A percentile compares a stretch with the other conserved stretches of the same genome.
These are phyloP conservation scores for Aspergillus avenaceus DNA, from an alignment of 495 filamentous ascomycete species.

Conservation along the genomic window DNA sequence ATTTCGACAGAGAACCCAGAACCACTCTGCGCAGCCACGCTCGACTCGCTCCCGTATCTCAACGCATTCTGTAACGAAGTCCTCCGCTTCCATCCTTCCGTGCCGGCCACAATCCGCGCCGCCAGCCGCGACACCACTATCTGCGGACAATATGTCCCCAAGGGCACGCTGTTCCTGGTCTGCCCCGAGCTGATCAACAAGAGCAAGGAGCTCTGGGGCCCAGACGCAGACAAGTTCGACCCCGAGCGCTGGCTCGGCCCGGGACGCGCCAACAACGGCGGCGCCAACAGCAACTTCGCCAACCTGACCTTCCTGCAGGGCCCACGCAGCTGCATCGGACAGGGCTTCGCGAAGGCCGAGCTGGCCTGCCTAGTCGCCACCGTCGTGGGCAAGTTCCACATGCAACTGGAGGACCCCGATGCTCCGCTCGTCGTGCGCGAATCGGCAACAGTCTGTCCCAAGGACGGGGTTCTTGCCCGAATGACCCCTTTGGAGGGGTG, in stretches of 20 bases:
- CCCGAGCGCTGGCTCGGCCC: slow-evolving; percentile 73
- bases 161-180: slow-evolving; percentile 49
- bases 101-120: slow-evolving; percentile 60
- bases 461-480: slow-evolving; percentile 58
- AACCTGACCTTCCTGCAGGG: slow-evolving; percentile 85
- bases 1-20: slow-evolving; percentile 35
- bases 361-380: slow-evolving; percentile 77
- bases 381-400: slow-evolving; percentile 66
- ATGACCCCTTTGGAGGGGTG: slow-evolving; percentile 63
- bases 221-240: slow-evolving; percentile 72
- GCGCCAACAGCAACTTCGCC: slow-evolving; percentile 61
- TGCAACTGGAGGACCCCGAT: slow-evolving; percentile 58
- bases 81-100: slow-evolving; percentile 54
- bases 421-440: slow-evolving; percentile 54
- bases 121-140: slow-evolving; percentile 62
- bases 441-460: slow-evolving; percentile 59
- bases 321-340: slow-evolving; percentile 76
- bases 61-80: slow-evolving; percentile 60
- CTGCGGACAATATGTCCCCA: slow-evolving; percentile 49
- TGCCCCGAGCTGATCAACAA: slow-evolving; percentile 63
- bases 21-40: slow-evolving; percentile 43
- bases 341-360: slow-evolving; percentile 77
- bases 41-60: slow-evolving; percentile 57
- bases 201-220: slow-evolving; percentile 72
- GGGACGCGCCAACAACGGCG: slow-evolving; percentile 46